Base-by-base conservation (phyloP, 768 basidiomycete genomes). In the Mycena sanguinolenta region DNA sequence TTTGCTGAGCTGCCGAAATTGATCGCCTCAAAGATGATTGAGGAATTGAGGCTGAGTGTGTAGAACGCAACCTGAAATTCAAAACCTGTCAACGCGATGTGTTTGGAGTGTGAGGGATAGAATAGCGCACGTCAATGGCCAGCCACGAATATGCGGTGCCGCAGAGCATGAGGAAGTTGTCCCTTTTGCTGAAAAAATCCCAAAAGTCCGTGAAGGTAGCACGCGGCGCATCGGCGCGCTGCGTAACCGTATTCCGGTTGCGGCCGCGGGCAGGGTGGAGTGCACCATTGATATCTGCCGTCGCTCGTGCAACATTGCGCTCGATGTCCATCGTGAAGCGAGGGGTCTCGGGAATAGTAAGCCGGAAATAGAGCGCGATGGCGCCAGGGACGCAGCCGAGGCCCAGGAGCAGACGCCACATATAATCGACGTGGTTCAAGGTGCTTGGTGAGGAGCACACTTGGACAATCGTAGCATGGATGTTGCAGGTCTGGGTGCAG, bases 271-370 rank as follows among this genome's bases (percentile, higher is more conserved):
- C 27, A 28, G 38, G 4, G 8, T 28, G 81, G 2, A 96, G 72
- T 62, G 94, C 93, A 46, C 85, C 85, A 63, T 91, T 85, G 70
- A 95, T 93, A 74, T 96, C 95, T 28, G 85, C 80, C 2, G 88
- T 65, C 7, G 95, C 95, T 77, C 91, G 91, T 42, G 87, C 84
- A 50, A 97, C 82, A 79, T 96, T 95, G 60, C 92, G 86, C 79
- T 95, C 94, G 69, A 97, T 88, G 84, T 97, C 95, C 92, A 96
- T 95, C 69, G 95, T 97, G 78, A 87, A 89, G 72, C 95, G 94
- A 32, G 95, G 95, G 0, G 95, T 96, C 79, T 96, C 95, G 4
- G 95, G 94, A 75, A 97, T 96, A 19, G 95, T 96, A 28, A 96
- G 87, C 77, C 95, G 94, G 92, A 95, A 96, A 84, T 95, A 96